Conservation (phyloP, 306 rosid genomes). For the Fragaria ananassa region DNA sequence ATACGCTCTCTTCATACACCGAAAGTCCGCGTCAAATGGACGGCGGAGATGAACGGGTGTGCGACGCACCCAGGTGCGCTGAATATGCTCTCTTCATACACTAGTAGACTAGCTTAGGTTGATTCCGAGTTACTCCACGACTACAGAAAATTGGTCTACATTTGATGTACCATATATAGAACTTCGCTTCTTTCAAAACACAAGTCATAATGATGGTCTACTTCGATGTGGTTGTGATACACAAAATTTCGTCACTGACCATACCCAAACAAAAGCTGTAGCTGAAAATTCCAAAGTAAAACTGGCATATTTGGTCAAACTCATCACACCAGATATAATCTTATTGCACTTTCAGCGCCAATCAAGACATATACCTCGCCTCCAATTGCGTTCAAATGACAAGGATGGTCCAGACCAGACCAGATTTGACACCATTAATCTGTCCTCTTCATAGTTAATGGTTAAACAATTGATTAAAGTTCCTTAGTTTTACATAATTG, state of each 20-base stretch:
- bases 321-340: neutral
- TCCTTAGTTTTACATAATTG: neutral
- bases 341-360: conserved; percentile 11
- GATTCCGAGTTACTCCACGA: too few species aligned
- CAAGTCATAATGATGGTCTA: neutral
- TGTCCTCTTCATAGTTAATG: neutral
- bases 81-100: too few species aligned
- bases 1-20: too few species aligned
- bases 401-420: conserved; percentile 2
- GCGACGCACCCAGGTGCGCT: too few species aligned
- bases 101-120: too few species aligned
- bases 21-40: too few species aligned
- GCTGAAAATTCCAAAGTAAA: neutral
- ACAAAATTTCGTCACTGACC: neutral
- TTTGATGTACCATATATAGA: neutral
- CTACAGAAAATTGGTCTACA: too few species aligned
- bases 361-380: conserved; percentile 30
- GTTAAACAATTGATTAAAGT: neutral
- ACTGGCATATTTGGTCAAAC: conserved; percentile 16
- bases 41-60: too few species aligned
- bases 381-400: conserved; percentile 23
- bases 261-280: neutral
- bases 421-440: conserved; percentile 4
- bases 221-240: neutral
- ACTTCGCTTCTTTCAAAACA: neutral